Conservation (phyloP, 495 filamentous ascomycete species). For the Glonium stellatum region DNA sequence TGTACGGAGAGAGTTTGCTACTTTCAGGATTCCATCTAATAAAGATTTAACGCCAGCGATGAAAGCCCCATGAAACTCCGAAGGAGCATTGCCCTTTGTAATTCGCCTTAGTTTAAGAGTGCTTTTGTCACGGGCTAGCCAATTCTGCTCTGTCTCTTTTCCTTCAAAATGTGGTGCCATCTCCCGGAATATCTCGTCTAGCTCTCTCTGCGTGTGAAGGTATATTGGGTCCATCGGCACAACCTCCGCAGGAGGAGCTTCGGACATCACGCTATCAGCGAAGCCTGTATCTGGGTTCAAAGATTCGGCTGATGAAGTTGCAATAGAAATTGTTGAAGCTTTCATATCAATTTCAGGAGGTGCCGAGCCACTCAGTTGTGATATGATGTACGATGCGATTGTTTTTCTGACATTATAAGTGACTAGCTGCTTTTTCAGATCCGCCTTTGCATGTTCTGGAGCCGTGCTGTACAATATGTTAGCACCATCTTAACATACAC, state of each 20-base stretch:
- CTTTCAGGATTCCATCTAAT: slow-evolving; percentile 86
- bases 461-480: slow-evolving; percentile 51
- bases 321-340: slow-evolving; percentile 34
- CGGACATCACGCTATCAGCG: slow-evolving; percentile 32
- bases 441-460: slow-evolving; percentile 74
- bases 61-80: slow-evolving; percentile 64
- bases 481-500: slow-evolving; percentile 7
- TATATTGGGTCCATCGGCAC: slow-evolving; percentile 72
- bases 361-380: slow-evolving; percentile 57
- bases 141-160: slow-evolving; percentile 84
- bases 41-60: slow-evolving; percentile 61
- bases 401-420: slow-evolving; percentile 73
- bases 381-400: slow-evolving; percentile 70
- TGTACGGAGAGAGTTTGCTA: slow-evolving; percentile 76
- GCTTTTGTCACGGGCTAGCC: slow-evolving; percentile 75
- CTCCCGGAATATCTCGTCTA: slow-evolving; percentile 73
- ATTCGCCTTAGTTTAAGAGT: slow-evolving; percentile 67
- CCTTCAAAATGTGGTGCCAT: slow-evolving; percentile 83
- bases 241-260: slow-evolving; percentile 41
- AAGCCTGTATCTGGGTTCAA: slow-evolving; percentile 26
- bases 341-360: slow-evolving; percentile 46
- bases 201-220: slow-evolving; percentile 70
- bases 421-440: slow-evolving; percentile 75
- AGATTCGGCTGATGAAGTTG: slow-evolving; percentile 9
- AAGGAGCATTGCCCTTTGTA: slow-evolving; percentile 74